Evolutionary conservation across 202 grass and related monocot species (phyloP), one percentile per base, ranked within the genome.

Genomic region (Alloteropsis angusta): DNA sequence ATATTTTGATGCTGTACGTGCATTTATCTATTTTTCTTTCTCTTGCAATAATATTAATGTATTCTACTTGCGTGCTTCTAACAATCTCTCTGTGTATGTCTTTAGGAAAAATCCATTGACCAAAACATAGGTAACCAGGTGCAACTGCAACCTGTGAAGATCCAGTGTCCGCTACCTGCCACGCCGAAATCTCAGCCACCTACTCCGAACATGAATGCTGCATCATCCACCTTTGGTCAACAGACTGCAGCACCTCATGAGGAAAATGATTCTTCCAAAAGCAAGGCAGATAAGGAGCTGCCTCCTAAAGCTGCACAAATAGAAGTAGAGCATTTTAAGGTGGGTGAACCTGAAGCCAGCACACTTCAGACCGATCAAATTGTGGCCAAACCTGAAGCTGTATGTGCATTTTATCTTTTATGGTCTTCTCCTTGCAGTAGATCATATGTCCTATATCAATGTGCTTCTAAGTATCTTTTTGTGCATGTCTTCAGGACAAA

Each of bases 1-100:
- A 71, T 93, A 86, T 71, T 97, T 97, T 86, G 93, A 93, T 83
- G 76, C 84, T n/a, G 93, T 97, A 81, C 55, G 84, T 86, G 42
- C 46, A 79, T 32, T 68, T 56, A 30, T 5, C 17, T 83, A 66
- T 62, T 76, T 11, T 17, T 77, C 36, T 71, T 42, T 72, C 17
- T 28, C 60, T 72, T 49, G 4, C 68, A 38, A 50, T 83, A 49
- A 57, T 75, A 23, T 22, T 48, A 42, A 49, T 69, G n/a, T 60
- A 18, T 30, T 53, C 74, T 69, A 10, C 58, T 37, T 2, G 19
- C 83, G 46, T 30, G 13, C 16, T 68, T 48, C 73, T 81, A 61
- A 71, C 15, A 67, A 28, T 72, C 14, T 55, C 56, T 0, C 7
- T 23, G 6, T 73, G 26, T 55, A 30, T 75, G 15, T 59, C 50